Evolutionary conservation across 2,329 filamentous ascomycete species (phyloP).

Genomic region (Oidium heveae): DNA sequence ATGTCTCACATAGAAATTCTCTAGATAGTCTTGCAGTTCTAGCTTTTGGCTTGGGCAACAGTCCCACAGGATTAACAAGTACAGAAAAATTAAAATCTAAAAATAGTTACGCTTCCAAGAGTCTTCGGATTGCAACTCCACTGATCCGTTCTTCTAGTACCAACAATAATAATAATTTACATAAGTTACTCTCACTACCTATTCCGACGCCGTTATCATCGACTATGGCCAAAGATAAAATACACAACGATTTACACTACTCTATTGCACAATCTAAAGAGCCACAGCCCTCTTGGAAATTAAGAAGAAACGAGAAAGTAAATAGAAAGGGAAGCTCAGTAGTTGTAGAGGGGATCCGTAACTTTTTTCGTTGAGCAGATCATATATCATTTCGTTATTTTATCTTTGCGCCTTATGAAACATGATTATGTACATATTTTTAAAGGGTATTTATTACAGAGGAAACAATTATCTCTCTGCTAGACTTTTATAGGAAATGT

Average conservation of each 20-base stretch:
- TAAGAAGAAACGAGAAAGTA: slow-evolving; percentile 6
- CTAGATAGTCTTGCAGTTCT: slow-evolving; percentile 5
- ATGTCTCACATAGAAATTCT: slow-evolving; percentile 4
- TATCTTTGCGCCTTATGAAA: too few species aligned
- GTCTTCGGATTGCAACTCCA: slow-evolving; percentile 8
- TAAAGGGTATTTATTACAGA: too few species aligned
- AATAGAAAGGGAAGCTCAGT: slow-evolving; percentile 6
- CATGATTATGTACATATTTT: too few species aligned
- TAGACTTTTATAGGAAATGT: too few species aligned
- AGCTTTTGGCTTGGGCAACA: slow-evolving; percentile 3
- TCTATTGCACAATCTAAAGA: slow-evolving; percentile 8
- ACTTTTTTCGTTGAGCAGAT: slow-evolving; percentile 10
- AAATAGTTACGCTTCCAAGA: slow-evolving; percentile 10
- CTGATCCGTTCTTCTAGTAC: slow-evolving; percentile 10
- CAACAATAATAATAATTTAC: slow-evolving; percentile 6
- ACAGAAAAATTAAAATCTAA: slow-evolving; percentile 9
- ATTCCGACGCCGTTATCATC: slow-evolving; percentile 3
- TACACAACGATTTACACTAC: too few species aligned
- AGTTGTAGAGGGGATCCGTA: slow-evolving; percentile 10
- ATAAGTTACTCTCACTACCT: slow-evolving; percentile 1
- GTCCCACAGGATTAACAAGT: slow-evolving; percentile 6
- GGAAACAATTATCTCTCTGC: too few species aligned
- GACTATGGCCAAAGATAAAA: too few species aligned
- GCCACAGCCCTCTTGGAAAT: neutral
- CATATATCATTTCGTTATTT: too few species aligned